Conservation (phyloP, 2,329 filamentous ascomycete species). For the Fusarium nanum region DNA sequence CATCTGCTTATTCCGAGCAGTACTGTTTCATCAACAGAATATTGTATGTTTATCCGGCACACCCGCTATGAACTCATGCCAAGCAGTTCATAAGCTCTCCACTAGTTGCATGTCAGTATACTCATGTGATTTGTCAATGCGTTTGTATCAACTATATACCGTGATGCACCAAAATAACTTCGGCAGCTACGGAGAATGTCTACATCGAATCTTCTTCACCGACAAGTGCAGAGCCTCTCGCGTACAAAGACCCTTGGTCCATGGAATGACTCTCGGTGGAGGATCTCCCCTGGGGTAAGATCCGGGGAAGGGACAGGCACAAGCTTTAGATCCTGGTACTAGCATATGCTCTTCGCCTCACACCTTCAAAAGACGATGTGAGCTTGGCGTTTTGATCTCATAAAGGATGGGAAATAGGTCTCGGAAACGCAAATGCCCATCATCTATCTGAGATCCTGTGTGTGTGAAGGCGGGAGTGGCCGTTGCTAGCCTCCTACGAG, state of each 20-base stretch:
- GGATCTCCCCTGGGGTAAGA: neutral
- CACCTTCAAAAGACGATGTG: neutral
- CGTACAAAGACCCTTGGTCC: neutral
- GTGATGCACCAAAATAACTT: neutral
- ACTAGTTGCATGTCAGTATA: neutral
- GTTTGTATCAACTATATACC: neutral
- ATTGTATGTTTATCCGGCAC: neutral
- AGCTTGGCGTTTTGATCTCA: conserved; percentile 1
- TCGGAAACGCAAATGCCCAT: conserved; percentile 1
- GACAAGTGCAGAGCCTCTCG: neutral
- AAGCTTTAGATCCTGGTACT: neutral
- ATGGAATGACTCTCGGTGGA: neutral
- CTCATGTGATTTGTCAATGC: neutral
- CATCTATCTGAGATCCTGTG: neutral
- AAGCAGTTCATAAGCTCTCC: too few species aligned
- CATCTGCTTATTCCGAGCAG: neutral
- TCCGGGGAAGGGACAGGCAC: conserved; percentile 7
- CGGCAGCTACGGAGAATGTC: neutral
- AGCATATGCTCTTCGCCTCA: neutral
- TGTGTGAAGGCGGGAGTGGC: conserved; percentile 29
- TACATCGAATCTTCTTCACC: neutral
- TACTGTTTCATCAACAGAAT: neutral
- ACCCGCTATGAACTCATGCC: neutral
- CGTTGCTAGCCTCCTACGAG: conserved; percentile 20
- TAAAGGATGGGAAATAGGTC: conserved; percentile 17